Evolutionary conservation across 2,329 filamentous ascomycete genomes (phyloP), one percentile per base, ranked within the genome.

Genomic region (Colletotrichum somersetense): DNA sequence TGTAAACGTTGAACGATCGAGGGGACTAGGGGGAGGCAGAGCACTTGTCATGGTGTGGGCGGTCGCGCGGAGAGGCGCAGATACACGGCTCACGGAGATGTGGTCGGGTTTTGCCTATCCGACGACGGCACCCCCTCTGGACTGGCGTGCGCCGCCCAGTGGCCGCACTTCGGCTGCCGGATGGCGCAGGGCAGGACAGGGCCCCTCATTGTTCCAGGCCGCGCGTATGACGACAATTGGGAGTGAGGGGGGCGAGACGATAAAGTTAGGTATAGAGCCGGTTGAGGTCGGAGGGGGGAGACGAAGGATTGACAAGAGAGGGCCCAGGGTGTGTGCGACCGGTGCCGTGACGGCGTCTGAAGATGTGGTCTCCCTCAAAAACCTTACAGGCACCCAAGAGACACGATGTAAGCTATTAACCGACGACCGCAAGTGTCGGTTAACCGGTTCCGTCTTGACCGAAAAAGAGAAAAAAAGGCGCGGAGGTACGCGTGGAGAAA

Each of bases 301-400:
- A 33, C 10, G 40, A 59, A 40, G 14, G 16, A 35, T 50, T 44
- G 48, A 23, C 23, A 42, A 61, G 30, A 61, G 40, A 42, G 58
- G 58, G 26, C 26, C 42, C 16, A n/a, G 44, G 30, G 61, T 40
- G 30, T 30, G 30, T 30, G 62, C 23, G 1, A n/a, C 67, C 57
- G 64, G 68, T 62, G 50, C 64, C 64, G 64, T 53, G 18, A 38
- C 68, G 57, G 68, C 68, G 59, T 66, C 67, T 42, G 62, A 70
- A 66, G 57, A 52, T 50, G 33, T 18, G 10, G 12, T 30, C 30
- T 50, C 57, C 44, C 67, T 42, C 30, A 30, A 30, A 71, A 71
- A 71, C 64, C 26, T 38, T 26, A 35, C 42, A 58, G 50, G 68
- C 67, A 62, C 68, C 64, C 44, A 67, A 62, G 52, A 40, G 52